Conservation (phyloP, 208 protist genomes). For the Leishmania braziliensis region DNA sequence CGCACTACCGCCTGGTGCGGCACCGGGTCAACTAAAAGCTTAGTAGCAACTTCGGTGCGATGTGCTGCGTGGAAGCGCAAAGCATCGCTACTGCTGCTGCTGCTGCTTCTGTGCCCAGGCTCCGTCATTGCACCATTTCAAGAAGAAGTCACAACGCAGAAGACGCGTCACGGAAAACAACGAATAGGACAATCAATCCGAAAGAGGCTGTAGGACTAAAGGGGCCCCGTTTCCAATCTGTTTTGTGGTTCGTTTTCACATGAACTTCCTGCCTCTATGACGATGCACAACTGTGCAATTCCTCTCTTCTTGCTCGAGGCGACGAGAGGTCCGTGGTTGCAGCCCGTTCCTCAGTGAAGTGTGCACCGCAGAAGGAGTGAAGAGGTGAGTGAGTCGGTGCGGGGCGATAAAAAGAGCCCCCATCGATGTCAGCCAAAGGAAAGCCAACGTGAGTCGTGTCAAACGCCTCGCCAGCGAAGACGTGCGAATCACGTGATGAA, state of each 20-base stretch:
- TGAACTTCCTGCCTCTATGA: not conserved
- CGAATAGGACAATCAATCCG: not conserved
- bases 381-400: not conserved
- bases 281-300: not conserved
- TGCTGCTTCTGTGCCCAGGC: not conserved
- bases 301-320: not conserved
- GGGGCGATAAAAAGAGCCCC: not conserved
- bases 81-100: too few relatives aligned
- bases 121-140: not conserved
- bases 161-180: not conserved
- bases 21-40: not conserved
- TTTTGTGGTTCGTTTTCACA: not conserved
- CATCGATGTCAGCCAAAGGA: not conserved
- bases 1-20: not conserved
- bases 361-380: not conserved
- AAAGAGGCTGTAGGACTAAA: not conserved
- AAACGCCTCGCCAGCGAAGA: not conserved
- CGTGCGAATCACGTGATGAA: not conserved
- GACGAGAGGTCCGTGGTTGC: too few relatives aligned
- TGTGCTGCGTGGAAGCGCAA: conserved; percentile 2
- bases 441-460: not conserved
- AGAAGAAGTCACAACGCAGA: not conserved
- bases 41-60: not conserved
- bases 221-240: not conserved
- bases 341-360: not conserved